These are phyloP conservation scores for Starmera stellimalicola DNA, from an alignment of 1,139 yeast genomes.

Conservation along the genomic window DNA sequence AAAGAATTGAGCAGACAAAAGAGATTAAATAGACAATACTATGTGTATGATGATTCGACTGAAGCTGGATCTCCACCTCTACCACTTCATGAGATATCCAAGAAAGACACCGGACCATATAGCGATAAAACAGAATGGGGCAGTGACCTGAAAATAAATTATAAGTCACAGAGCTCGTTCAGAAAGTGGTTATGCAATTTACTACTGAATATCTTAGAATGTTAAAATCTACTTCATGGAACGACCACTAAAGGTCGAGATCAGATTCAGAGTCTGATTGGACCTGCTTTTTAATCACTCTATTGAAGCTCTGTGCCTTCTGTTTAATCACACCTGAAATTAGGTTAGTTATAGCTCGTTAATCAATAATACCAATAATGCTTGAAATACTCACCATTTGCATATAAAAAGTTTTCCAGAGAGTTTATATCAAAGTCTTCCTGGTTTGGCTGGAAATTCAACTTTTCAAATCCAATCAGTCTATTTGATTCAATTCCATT, in stretches of 20 bases:
- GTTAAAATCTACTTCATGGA: no score
- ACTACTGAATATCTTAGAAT: no score
- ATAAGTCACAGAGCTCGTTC: no score
- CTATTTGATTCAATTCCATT: slow-evolving; percentile 50
- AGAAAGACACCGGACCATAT: no score
- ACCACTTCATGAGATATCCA: no score
- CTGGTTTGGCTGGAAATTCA: slow-evolving; percentile 31
- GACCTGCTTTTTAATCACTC: slow-evolving; percentile 9
- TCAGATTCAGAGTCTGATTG: slow-evolving; percentile 30
- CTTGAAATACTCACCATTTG: slow-evolving; percentile 22
- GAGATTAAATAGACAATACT: no score
- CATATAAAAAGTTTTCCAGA: slow-evolving; percentile 36
- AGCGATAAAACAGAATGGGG: no score
- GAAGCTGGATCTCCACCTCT: no score
- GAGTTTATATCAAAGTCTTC: slow-evolving; percentile 31
- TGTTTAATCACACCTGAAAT: slow-evolving; percentile 1
- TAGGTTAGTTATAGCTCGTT: slow-evolving; percentile 11
- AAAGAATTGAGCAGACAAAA: no score
- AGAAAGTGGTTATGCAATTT: no score
- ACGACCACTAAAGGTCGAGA: slow-evolving; percentile 26
- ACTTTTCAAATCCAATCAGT: slow-evolving; percentile 57
- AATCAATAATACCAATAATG: slow-evolving; percentile 28
- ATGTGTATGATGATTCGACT: no score
- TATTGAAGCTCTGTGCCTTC: slow-evolving; percentile 3
- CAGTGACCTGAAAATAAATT: no score